Conservation (phyloP, 2,329 filamentous ascomycete species). For the Tolypocladium ophioglossoides region DNA sequence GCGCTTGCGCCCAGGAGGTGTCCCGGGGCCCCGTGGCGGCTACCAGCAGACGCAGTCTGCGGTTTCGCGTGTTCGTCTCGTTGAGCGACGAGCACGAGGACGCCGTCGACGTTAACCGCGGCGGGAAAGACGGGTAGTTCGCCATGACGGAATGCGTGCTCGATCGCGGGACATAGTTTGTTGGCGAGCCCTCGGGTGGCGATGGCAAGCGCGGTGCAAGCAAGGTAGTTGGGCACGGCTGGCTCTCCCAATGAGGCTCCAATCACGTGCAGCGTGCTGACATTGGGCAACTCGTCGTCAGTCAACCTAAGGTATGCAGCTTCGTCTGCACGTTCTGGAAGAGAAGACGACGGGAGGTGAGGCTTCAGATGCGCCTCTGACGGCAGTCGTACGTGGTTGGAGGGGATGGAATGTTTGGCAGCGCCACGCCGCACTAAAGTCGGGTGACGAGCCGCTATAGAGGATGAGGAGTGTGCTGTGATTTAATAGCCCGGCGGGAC, state of each 20-base stretch:
- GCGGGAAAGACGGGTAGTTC: constrained; percentile 18
- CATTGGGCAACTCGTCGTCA: background rate
- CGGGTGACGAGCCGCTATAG: background rate
- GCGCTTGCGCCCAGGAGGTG: constrained; percentile 53
- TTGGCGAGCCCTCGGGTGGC: background rate
- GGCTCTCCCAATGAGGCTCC: background rate
- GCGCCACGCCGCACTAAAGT: background rate
- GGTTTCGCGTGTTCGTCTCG: constrained; percentile 24
- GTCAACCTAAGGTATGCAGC: background rate
- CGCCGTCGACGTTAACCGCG: constrained; percentile 18
- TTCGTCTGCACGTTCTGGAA: background rate
- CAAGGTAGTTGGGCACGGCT: background rate
- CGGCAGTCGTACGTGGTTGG: background rate
- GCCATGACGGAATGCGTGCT: constrained; percentile 20
- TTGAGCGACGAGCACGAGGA: constrained; percentile 24
- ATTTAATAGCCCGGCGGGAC: background rate
- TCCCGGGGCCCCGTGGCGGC: constrained; percentile 56
- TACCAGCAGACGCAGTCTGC: constrained; percentile 50
- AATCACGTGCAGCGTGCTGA: background rate
- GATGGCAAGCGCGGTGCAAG: background rate
- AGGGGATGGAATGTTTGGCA: background rate
- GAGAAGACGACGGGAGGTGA: background rate
- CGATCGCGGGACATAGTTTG: constrained; percentile 17
- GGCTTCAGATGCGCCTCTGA: background rate
- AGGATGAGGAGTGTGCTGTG: background rate